phyloP scores from a whole-genome alignment of 1,284 basidiomycete genomes.

The Ustilago crameri region DNA sequence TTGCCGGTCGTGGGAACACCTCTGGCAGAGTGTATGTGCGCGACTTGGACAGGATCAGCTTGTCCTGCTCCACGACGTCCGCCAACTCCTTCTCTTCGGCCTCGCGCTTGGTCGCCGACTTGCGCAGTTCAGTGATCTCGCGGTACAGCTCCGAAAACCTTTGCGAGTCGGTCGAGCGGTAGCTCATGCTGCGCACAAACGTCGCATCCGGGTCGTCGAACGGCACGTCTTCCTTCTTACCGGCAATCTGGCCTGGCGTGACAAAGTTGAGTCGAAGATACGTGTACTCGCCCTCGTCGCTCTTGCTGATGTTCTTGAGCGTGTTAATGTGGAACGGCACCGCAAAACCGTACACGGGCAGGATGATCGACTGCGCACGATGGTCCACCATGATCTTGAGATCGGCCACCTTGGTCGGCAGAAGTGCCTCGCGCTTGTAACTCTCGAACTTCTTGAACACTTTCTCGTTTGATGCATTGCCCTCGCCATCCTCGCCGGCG shows the following conservation, averaged over 20 bases:
- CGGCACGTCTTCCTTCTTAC: conserved; percentile 99
- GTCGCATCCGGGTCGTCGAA: conserved; percentile 98
- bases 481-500: conserved; percentile 73
- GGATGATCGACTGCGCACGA: conserved; percentile 85
- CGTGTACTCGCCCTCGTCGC: conserved; percentile 93
- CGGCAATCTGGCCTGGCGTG: conserved; percentile 94
- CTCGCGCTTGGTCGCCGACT: conserved; percentile 94
- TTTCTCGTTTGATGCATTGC: conserved; percentile 75
- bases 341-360: conserved; percentile 93
- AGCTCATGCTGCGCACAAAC: conserved; percentile 94
- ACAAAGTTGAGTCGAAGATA: conserved; percentile 98
- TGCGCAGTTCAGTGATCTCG: conserved; percentile 94
- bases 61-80: conserved; percentile 95
- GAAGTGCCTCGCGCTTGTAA: conserved; percentile 90
- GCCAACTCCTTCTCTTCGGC: conserved; percentile 98
- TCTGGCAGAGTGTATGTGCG: conserved; percentile 76
- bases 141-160: conserved; percentile 90
- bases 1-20: conserved; percentile 90
- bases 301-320: conserved; percentile 97
- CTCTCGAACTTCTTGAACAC: conserved; percentile 93
- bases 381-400: conserved; percentile 88
- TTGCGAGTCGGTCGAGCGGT: conserved; percentile 87
- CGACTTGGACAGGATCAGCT: conserved; percentile 81
- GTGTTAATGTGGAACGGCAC: conserved; percentile 99
- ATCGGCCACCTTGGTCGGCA: conserved; percentile 73